Conservation (phyloP, 1,284 basidiomycete genomes). For the Malassezia psittaci region DNA sequence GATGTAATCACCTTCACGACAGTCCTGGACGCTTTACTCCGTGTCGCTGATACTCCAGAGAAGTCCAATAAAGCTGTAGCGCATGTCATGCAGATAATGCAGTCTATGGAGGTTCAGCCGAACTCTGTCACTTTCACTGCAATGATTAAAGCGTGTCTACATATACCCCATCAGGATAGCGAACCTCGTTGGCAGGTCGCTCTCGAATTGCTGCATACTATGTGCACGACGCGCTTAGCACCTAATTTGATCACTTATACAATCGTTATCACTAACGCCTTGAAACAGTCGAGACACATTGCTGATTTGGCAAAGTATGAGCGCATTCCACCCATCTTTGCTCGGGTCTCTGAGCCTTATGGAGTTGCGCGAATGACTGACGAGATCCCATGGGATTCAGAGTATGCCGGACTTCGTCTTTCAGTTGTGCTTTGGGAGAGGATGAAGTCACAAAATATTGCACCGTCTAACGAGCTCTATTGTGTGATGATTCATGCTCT, state of each 20-base stretch:
- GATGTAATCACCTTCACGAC: slow-evolving; percentile 40
- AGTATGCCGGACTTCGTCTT: slow-evolving; percentile 18
- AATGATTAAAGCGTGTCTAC: slow-evolving; percentile 36
- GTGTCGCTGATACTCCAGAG: slow-evolving; percentile 20
- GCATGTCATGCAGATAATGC: slow-evolving; percentile 30
- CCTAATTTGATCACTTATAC: slow-evolving; percentile 33
- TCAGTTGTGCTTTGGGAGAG: slow-evolving; percentile 24
- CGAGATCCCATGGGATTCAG: slow-evolving; percentile 7
- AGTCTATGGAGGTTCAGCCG: slow-evolving; percentile 22
- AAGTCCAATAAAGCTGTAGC: slow-evolving; percentile 17
- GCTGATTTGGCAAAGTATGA: slow-evolving; percentile 11
- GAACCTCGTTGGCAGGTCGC: slow-evolving; percentile 24
- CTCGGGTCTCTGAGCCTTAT: not conserved
- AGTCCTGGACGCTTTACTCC: slow-evolving; percentile 31
- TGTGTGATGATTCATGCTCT: slow-evolving; percentile 9
- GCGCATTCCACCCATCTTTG: slow-evolving; percentile 10
- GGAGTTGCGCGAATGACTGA: not conserved
- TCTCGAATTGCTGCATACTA: slow-evolving; percentile 28
- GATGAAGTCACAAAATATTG: slow-evolving; percentile 18
- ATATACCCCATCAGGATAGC: not conserved
- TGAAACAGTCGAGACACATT: slow-evolving; percentile 11
- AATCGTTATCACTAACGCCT: slow-evolving; percentile 21
- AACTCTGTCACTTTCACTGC: slow-evolving; percentile 35
- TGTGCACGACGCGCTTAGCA: slow-evolving; percentile 26
- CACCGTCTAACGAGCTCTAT: slow-evolving; percentile 17